A percentile compares a stretch with the other conserved stretches of the same genome.
phyloP scores from a whole-genome alignment of 2,329 filamentous ascomycete species.

The Fusarium nematophilum region DNA sequence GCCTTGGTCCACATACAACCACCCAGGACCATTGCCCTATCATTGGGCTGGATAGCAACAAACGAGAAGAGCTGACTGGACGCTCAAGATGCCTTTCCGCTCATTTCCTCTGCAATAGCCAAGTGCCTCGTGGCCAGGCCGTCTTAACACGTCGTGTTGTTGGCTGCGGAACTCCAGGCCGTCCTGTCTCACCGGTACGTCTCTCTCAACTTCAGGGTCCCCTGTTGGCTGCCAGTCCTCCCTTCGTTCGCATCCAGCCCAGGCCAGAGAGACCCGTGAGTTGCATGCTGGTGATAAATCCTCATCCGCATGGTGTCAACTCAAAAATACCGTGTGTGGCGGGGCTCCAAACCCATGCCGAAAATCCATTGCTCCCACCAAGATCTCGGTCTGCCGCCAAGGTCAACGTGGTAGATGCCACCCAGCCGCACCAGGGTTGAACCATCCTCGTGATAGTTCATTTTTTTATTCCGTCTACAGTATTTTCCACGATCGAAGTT shows the following conservation, averaged over 20 bases:
- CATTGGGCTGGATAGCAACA: no score
- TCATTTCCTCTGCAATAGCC: no score
- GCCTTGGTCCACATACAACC: no score
- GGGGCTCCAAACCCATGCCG: slow-evolving; percentile 32
- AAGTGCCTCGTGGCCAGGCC: no score
- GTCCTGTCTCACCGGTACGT: no score
- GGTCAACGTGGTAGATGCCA: slow-evolving; percentile 6
- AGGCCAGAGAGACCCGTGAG: background rate
- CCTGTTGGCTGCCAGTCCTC: background rate
- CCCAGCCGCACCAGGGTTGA: slow-evolving; percentile 26
- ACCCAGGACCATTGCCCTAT: no score
- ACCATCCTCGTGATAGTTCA: slow-evolving; percentile 25
- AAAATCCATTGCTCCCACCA: slow-evolving; percentile 27
- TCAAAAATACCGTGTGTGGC: slow-evolving; percentile 28
- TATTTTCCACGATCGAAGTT: background rate
- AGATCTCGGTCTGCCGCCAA: slow-evolving; percentile 37
- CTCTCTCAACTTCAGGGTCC: no score
- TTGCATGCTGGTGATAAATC: slow-evolving; percentile 20
- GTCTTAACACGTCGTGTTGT: no score
- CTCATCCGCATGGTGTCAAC: slow-evolving; percentile 28
- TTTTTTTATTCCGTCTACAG: slow-evolving; percentile 11
- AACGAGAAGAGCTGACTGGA: no score
- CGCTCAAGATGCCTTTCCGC: no score
- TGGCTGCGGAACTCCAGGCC: no score
- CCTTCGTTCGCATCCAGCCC: slow-evolving; percentile 11